Conservation (phyloP, 352 stramenopile genomes). For the Globisporangium canariense region DNA sequence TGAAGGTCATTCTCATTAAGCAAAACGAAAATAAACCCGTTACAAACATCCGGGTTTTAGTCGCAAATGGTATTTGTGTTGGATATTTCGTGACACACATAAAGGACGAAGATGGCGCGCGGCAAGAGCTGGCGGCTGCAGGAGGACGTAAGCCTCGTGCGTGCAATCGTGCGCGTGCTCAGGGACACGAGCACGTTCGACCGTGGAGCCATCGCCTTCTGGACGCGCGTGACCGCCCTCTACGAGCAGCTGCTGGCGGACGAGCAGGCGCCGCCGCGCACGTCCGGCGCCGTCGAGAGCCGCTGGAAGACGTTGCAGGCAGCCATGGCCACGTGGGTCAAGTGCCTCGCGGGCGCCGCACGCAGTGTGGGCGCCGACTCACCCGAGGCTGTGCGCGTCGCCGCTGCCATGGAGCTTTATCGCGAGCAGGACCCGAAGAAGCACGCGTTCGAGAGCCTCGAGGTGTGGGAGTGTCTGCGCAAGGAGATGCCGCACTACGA, state of each 20-base stretch:
- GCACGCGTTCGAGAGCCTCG: constrained; percentile 9
- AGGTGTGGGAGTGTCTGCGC: constrained; percentile 15
- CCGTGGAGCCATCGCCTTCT: constrained; percentile 2
- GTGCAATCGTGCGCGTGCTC: constrained; percentile 6
- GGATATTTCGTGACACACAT: too few relatives aligned
- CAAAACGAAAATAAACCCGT: too few relatives aligned
- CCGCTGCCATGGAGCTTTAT: constrained; percentile 8
- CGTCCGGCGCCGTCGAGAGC: constrained; percentile 6
- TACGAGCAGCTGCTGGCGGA: constrained; percentile 6
- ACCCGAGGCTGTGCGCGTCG: background rate
- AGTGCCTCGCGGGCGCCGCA: background rate
- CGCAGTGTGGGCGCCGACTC: background rate
- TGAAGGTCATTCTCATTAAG: too few relatives aligned
- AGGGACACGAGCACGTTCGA: background rate
- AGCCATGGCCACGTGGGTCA: constrained; percentile 3
- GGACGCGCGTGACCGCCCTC: constrained; percentile 8
- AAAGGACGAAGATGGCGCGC: constrained; percentile 6
- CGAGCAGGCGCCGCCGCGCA: constrained; percentile 10
- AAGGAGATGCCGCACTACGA: constrained; percentile 14
- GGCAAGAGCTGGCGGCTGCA: constrained; percentile 21
- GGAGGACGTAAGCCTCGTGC: constrained; percentile 20
- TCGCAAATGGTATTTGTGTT: too few relatives aligned
- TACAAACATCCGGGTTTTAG: too few relatives aligned
- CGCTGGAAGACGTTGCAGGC: constrained; percentile 16
- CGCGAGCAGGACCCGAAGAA: constrained; percentile 8